Evolutionary conservation across 1,284 basidiomycete species (phyloP), one percentile per base, ranked within the genome.

Genomic region (Gomphus bonarii): DNA sequence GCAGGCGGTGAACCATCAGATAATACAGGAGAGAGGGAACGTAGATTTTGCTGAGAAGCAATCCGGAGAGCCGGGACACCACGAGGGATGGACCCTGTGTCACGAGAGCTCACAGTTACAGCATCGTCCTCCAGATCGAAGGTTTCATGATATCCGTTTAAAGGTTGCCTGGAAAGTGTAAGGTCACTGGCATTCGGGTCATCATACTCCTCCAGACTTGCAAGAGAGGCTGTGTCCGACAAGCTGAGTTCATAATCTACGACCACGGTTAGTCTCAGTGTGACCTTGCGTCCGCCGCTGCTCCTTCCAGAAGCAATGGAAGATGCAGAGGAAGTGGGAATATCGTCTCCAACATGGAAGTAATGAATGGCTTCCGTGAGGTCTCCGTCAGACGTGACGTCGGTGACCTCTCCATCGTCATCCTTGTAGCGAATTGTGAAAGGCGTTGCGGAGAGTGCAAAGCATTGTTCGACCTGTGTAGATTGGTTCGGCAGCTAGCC

Each of bases 211-310:
- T 89, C 88, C 63, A 84, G 65, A 64, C 86, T 89, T 44, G 79
- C 79, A 12, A 93, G 73, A 11, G 89, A 92, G 7, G 81, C 84
- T 1, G 90, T 89, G 64, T 95, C 92, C 14, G 88, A 92, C 58
- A 95, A 74, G 67, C 85, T 90, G n/a, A 88, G 91, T 65, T 95
- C 92, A 64, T 91, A 93, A 62, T 93, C 91, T 58, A 93, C 82
- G 3, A 77, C 74, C 33, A 95, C 84, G 48, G 84, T 77, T 46
- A 95, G 80, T 16, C 80, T 76, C 22, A 95, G 71, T 0, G 83
- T 87, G 58, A 95, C 87, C 67, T 82, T 89, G 44, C 78, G 74
- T 31, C 50, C 49, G 42, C 75, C 73, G 7, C 79, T 81, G 67
- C 84, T 85, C 50, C 83, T 75, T 1, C 83, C 84, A 22, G 86